phyloP scores from a whole-genome alignment of 495 filamentous ascomycete species.

The Staphylotrichum longicolle region DNA sequence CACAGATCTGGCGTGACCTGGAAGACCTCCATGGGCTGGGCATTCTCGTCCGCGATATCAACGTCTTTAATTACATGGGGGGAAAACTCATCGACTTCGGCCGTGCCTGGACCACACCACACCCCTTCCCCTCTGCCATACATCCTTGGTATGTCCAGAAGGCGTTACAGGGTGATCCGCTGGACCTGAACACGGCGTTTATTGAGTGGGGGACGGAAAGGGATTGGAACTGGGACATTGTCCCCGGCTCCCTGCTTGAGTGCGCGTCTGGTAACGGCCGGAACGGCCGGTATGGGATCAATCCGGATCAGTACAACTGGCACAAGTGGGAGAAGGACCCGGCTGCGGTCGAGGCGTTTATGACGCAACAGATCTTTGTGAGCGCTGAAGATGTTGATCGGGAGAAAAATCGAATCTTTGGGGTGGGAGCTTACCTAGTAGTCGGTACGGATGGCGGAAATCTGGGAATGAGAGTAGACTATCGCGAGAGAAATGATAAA shows the following conservation, averaged over 20 bases:
- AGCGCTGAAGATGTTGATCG: too few relatives aligned
- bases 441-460: too few relatives aligned
- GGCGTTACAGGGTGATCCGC: too few relatives aligned
- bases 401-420: too few relatives aligned
- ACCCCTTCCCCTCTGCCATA: background rate
- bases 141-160: too few relatives aligned
- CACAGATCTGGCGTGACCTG: conserved; percentile 14
- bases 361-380: too few relatives aligned
- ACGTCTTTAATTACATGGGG: conserved; percentile 14
- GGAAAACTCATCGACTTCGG: conserved; percentile 25
- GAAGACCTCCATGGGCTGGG: conserved; percentile 17
- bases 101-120: conserved; percentile 20
- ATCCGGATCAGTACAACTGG: conserved; percentile 5
- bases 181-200: background rate
- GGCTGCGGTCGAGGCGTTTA: too few relatives aligned
- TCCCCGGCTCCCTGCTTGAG: background rate
- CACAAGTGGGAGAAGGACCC: conserved; percentile 1
- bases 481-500: too few relatives aligned
- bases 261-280: background rate
- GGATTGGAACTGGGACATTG: background rate
- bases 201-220: background rate
- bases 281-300: background rate
- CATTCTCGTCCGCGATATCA: conserved; percentile 19
- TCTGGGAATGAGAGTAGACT: too few relatives aligned
- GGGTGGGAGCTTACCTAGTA: too few relatives aligned